A percentile compares a stretch with the other conserved stretches of the same genome.
Conservation (phyloP, 2,329 filamentous ascomycete species). For the Colletotrichum paranaense region DNA sequence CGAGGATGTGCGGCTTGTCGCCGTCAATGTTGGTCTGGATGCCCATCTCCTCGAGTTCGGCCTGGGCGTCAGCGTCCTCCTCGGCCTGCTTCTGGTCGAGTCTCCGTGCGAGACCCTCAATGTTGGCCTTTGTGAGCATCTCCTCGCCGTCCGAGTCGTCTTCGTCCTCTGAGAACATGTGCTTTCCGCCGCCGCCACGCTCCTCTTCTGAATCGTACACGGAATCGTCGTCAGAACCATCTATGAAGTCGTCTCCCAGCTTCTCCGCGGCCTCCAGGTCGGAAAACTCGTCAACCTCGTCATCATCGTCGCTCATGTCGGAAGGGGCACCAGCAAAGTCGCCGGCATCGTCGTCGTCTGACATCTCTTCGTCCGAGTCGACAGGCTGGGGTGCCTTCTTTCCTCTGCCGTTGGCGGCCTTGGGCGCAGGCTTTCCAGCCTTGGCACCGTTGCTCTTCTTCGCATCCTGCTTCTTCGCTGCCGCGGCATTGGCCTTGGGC, state of each 20-base stretch:
- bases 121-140: constrained; percentile 93
- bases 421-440: constrained; percentile 34
- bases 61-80: constrained; percentile 85
- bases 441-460: constrained; percentile 47
- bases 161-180: constrained; percentile 96
- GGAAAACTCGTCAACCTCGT: constrained; percentile 53
- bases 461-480: constrained; percentile 46
- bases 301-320: constrained; percentile 56
- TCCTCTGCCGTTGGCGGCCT: constrained; percentile 42
- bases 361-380: constrained; percentile 37
- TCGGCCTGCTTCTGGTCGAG: constrained; percentile 81
- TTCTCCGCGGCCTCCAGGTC: constrained; percentile 53
- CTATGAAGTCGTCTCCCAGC: constrained; percentile 70
- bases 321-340: constrained; percentile 50
- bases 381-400: constrained; percentile 40
- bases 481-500: constrained; percentile 46
- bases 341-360: constrained; percentile 44
- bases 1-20: constrained; percentile 76
- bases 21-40: constrained; percentile 94
- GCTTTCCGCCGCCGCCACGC: constrained; percentile 60
- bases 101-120: constrained; percentile 88
- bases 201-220: constrained; percentile 80
- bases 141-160: constrained; percentile 90
- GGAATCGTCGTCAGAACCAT: constrained; percentile 64
- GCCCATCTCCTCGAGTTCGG: constrained; percentile 85